Evolutionary conservation across 1,139 yeast species (phyloP), one percentile per base, ranked within the genome.

Genomic region (Hemisphaericaspora xylofermentans): DNA sequence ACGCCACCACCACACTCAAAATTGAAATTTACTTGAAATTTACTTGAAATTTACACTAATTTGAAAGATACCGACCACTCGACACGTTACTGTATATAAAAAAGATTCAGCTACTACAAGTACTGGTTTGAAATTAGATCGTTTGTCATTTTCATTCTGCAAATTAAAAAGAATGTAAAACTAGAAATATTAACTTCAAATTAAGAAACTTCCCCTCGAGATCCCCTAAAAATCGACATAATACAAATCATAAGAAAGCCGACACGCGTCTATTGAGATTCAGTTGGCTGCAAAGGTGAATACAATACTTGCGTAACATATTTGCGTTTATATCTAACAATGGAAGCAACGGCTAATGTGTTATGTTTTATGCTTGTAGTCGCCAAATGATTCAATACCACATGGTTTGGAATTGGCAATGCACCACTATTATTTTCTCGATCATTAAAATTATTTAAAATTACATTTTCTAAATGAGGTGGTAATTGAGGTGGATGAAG

Each of bases 401-500:
- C 76, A 49, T 70, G 78, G 50, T 72, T 70, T 13, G 78, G 78
- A 40, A 72, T 72, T 4, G 78, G 76, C 43, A 72, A 62, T 6
- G 78, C 76, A 19, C 78, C 77, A 35, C 78, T 63, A 50, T 71
- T 72, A 51, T 72, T 72, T 46, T 71, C 76, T 58, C 60, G 60
- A 16, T 71, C 83, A 51, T 69, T 71, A 55, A 67, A 71, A 51
- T 68, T 72, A 47, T 72, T 72, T 50, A 72, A 64, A 35, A 71
- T 70, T 33, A 72, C 78, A 53, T 64, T 68, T 43, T 72, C 77
- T 49, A 72, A 64, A 52, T 72, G 78, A 3, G 78, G 78, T 9
- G 78, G 78, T 44, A 72, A 59, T 50, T 71, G 77, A n/a, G 78
- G 78, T 9, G 78, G 77, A 44, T 71, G 75, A 42, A 72, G 69